Conservation (phyloP, 345 rosid species). For the Carallia pectinifolia region DNA sequence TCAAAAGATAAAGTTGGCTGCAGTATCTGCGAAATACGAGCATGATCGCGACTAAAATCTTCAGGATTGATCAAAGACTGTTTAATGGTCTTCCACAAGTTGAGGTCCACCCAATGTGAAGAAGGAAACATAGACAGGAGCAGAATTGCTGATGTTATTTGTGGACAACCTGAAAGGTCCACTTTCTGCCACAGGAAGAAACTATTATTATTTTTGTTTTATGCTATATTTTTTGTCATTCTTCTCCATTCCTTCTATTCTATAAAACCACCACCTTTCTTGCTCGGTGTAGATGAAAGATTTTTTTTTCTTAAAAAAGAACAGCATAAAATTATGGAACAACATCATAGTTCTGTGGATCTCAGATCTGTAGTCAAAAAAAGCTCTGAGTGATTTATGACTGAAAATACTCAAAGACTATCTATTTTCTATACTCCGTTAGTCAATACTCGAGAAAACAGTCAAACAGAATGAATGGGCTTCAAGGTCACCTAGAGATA, state of each 20-base stretch:
- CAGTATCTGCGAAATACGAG: slow-evolving; percentile 17
- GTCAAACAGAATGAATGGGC: slow-evolving; percentile 18
- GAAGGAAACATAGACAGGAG: slow-evolving; percentile 50
- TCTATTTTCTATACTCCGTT: no score
- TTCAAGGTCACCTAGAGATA: slow-evolving; percentile 13
- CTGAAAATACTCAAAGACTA: no score
- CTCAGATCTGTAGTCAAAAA: not conserved
- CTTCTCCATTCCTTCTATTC: no score
- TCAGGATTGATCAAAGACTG: slow-evolving; percentile 30
- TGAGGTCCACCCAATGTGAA: slow-evolving; percentile 24
- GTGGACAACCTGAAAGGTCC: slow-evolving; percentile 68
- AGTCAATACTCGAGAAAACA: slow-evolving; percentile 1
- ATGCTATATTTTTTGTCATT: no score
- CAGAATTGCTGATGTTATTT: slow-evolving; percentile 47
- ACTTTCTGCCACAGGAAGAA: slow-evolving; percentile 44
- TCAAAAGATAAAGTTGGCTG: slow-evolving; percentile 44
- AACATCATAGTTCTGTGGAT: no score
- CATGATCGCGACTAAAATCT: slow-evolving; percentile 26
- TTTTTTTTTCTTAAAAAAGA: no score
- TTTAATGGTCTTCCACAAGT: slow-evolving; percentile 30
- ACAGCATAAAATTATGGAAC: no score
- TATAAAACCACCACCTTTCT: no score
- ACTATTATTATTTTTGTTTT: not conserved
- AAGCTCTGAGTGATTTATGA: not conserved
- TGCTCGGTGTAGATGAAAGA: no score